Evolutionary conservation across 371 early-diverging fungal species (phyloP), one percentile per base, ranked within the genome.

Genomic region (Vairimorpha ceranae): DNA sequence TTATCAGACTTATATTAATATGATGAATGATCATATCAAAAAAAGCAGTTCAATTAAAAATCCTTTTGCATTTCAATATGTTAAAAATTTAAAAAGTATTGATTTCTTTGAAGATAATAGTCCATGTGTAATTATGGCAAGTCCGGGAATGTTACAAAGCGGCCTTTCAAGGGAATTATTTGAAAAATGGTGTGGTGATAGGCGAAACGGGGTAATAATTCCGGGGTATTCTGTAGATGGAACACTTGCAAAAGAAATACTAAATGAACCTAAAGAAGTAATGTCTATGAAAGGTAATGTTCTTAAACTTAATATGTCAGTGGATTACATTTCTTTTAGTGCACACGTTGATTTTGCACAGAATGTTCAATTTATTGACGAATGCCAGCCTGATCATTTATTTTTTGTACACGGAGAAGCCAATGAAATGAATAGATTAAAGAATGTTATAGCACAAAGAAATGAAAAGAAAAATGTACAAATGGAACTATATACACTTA

Each of bases 171-270:
- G 99, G 70, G 95, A 97, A 81, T 84, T 99, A 68, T 91, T 97
- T 79, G 99, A 99, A 80, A 86, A 90, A 63, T 98, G 99, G 99
- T 93, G 94, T 64, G 88, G 89, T 0, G 93, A 97, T 77, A 88
- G 87, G 65, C 88, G 89, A 66, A 99, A 98, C 80, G 97, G 95
- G 0, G 85, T 95, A 41, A 88, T 99, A 35, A 91, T 99, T 60
- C 92, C 99, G 0, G 99, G 99, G 67, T 99, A 99, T 82, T 93
- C 92, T 71, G 95, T 98, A 0, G 96, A 97, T 77, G 97, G 96
- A 48, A 99, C 99, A 4, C 84, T 95, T 51, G 99, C 95, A 15
- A 90, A 94, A 82, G 92, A 91, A 86, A 85, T 95, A 51, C 88
- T 96, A 84, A 91, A 88, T 75, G 91, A 96, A 81, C 97, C 97